phyloP scores from a whole-genome alignment of 2,329 filamentous ascomycete species.

The Simplicillium sp. region DNA sequence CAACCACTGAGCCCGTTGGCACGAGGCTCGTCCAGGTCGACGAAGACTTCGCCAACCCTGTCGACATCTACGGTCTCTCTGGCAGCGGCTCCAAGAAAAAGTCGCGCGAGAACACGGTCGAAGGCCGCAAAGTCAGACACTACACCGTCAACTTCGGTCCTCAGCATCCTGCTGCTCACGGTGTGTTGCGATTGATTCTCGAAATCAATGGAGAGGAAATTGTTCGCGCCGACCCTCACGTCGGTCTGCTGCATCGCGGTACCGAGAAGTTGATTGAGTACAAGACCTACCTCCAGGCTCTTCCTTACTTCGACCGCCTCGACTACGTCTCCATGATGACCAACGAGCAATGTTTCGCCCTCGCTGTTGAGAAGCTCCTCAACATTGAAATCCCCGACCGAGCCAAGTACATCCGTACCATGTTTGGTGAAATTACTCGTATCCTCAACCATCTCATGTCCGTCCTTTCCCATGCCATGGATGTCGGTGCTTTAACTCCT shows the following conservation, averaged over 20 bases:
- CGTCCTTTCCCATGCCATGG: conserved; percentile 94
- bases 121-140: conserved; percentile 81
- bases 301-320: conserved; percentile 97
- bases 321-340: conserved; percentile 99
- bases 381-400: conserved; percentile 93
- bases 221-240: conserved; percentile 90
- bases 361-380: conserved; percentile 94
- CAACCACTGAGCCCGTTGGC: conserved; percentile 38
- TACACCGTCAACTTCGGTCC: conserved; percentile 99
- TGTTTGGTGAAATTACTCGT: conserved; percentile 93
- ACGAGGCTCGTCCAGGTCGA: conserved; percentile 59
- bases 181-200: conserved; percentile 92
- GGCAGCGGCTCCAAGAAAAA: conserved; percentile 32
- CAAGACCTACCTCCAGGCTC: conserved; percentile 95
- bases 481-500: conserved; percentile 93
- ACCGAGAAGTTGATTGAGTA: conserved; percentile 99
- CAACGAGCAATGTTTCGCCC: conserved; percentile 94
- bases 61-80: conserved; percentile 38
- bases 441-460: conserved; percentile 98
- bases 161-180: conserved; percentile 96
- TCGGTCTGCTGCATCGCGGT: conserved; percentile 89
- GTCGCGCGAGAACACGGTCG: conserved; percentile 37
- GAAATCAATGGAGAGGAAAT: conserved; percentile 98
- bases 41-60: conserved; percentile 48
- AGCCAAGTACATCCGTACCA: conserved; percentile 91